Evolutionary conservation across 345 rosid genomes (phyloP).

Genomic region (Gossypioides kirkii): DNA sequence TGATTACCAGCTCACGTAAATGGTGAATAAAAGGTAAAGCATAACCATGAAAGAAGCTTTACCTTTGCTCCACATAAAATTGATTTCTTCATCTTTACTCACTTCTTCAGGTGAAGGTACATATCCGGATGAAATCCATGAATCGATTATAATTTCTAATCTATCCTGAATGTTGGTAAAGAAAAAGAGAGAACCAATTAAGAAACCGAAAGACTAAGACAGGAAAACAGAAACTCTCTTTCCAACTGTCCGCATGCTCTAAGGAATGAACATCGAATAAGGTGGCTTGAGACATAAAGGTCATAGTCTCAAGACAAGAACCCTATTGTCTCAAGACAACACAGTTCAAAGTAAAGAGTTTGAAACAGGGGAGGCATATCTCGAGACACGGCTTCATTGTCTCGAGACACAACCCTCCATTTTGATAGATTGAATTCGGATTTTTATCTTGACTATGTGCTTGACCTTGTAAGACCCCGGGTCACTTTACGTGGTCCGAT

Average conservation of each 20-base stretch:
- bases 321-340: too few relatives aligned
- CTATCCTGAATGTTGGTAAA: constrained; percentile 50
- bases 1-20: constrained; percentile 4
- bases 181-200: constrained; percentile 1
- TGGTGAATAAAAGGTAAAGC: background rate
- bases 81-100: constrained; percentile 62
- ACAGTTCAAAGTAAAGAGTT: too few relatives aligned
- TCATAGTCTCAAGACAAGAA: too few relatives aligned
- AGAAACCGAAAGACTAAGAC: background rate
- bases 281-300: too few relatives aligned
- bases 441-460: too few relatives aligned
- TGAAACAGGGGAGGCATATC: too few relatives aligned
- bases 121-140: constrained; percentile 52
- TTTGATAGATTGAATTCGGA: too few relatives aligned
- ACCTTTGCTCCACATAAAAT: constrained; percentile 56
- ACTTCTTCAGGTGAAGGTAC: constrained; percentile 76
- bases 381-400: too few relatives aligned
- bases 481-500: too few relatives aligned
- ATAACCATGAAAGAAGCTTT: constrained; percentile 5
- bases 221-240: background rate
- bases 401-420: too few relatives aligned
- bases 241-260: background rate
- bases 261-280: background rate
- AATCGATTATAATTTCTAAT: constrained; percentile 67
- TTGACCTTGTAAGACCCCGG: too few relatives aligned